Percentiles rank a stretch among this genome's conserved stretches.
phyloP scores from a whole-genome alignment of 495 filamentous ascomycete genomes.

The Aspergillus funiculosus region DNA sequence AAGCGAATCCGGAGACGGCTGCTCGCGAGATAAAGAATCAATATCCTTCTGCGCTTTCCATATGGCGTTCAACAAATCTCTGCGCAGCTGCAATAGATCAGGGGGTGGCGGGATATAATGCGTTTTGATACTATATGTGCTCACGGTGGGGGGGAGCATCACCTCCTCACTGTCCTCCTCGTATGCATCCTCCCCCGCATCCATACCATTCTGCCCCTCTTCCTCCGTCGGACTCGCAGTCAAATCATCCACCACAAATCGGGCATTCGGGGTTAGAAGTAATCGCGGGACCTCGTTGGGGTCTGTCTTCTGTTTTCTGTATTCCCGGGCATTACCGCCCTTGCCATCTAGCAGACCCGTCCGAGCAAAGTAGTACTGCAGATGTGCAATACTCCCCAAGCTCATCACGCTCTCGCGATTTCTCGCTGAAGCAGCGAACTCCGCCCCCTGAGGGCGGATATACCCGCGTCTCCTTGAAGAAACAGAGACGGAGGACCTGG shows the following conservation, averaged over 20 bases:
- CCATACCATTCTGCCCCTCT: constrained; percentile 27
- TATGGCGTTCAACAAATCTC: constrained; percentile 65
- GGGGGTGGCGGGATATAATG: constrained; percentile 85
- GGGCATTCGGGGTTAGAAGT: constrained; percentile 40
- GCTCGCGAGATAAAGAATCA: constrained; percentile 37
- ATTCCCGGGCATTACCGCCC: constrained; percentile 73
- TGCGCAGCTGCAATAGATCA: constrained; percentile 67
- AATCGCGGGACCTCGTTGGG: constrained; percentile 35
- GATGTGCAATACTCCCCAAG: constrained; percentile 89
- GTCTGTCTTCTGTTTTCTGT: constrained; percentile 51
- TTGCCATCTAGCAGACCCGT: constrained; percentile 93
- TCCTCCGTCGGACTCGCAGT: constrained; percentile 54
- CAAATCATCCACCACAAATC: constrained; percentile 38
- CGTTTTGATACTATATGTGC: constrained; percentile 86
- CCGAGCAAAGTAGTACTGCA: constrained; percentile 97
- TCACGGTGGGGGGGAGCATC: constrained; percentile 92
- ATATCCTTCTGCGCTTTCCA: constrained; percentile 64
- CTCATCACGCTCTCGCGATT: constrained; percentile 91
- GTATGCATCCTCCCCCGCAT: constrained; percentile 49
- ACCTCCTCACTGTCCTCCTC: constrained; percentile 57
- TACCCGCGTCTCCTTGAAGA: constrained; percentile 69
- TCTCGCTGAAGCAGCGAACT: constrained; percentile 84
- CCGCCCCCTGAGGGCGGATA: constrained; percentile 82
- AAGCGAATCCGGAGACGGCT: constrained; percentile 26
- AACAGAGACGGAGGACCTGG: constrained; percentile 50